These are phyloP conservation scores for Ajuga chamaepitys DNA, from an alignment of 257 asterid genomes.

Conservation along the genomic window DNA sequence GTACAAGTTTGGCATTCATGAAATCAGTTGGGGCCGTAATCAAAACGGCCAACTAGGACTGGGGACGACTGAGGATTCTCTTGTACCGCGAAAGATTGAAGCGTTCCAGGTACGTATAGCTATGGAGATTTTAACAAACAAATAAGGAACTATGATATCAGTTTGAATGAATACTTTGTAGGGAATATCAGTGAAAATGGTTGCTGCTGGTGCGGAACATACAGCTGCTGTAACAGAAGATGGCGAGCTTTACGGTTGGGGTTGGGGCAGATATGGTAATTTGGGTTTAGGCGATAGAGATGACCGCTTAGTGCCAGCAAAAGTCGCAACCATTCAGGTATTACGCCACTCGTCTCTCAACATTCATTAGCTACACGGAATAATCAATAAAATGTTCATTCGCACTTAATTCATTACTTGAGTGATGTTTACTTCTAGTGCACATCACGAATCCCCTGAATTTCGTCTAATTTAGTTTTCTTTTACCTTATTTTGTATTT, in stretches of 20 bases:
- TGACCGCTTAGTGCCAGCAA: constrained; percentile 77
- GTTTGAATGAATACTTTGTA: constrained; percentile 13
- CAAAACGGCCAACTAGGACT: constrained; percentile 99
- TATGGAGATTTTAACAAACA: neutral
- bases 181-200: constrained; percentile 88
- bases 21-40: constrained; percentile 99
- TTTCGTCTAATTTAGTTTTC: neutral
- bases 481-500: neutral
- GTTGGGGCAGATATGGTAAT: constrained; percentile 99
- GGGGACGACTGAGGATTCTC: constrained; percentile 88
- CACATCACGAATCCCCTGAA: neutral
- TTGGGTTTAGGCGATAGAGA: constrained; percentile 91
- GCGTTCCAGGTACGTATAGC: constrained; percentile 66
- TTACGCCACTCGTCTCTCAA: too few species aligned
- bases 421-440: neutral
- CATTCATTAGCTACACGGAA: too few species aligned
- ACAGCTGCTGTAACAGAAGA: constrained; percentile 98
- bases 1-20: too few species aligned
- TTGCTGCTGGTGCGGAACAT: constrained; percentile 99
- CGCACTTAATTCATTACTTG: too few species aligned
- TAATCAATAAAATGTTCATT: too few species aligned
- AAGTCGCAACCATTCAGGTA: constrained; percentile 70
- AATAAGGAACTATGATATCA: too few species aligned
- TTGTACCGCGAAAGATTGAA: constrained; percentile 73
- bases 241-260: constrained; percentile 98